Evolutionary conservation across 352 stramenopile species (phyloP), one percentile per base, ranked within the genome.

Genomic region (Blastocystis sp.): DNA sequence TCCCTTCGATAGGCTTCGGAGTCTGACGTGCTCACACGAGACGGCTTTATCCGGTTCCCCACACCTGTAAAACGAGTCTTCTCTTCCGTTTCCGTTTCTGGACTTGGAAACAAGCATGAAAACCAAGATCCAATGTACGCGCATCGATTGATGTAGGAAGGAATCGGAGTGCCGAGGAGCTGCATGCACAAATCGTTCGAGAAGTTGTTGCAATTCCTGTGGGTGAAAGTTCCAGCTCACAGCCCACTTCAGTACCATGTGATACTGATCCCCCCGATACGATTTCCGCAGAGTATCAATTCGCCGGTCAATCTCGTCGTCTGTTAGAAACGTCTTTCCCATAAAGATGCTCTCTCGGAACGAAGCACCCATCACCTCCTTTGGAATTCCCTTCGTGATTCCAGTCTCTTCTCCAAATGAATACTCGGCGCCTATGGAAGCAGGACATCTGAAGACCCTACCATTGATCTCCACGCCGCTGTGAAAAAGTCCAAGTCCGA

Each of bases 181-280:
- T 32, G 36, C 27, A 56, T 78, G 38, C 34, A 78, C 38, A 78
- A 18, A 78, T 78, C 67, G 24, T 78, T 61, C 34, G 67, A 78
- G 38, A 78, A 78, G 42, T 78, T 32, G 48, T 78, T 78, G 38
- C 67, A 78, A 40, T 78, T 78, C 32, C 67, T 78, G 36, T 14
- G 6, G n/a, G n/a, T 76, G 18, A 36, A 32, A 59, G 48, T 34
- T 59, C 14, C 24, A 36, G 9, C 7, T 24, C 16, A 4, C 1
- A 34, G 0, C 14, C 40, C 36, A 78, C 67, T 78, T 78, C 16
- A 59, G n/a, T 63, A 78, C 9, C 36, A 78, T 57, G n/a, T 78
- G 46, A 40, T 78, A 78, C n/a, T 57, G 14, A n/a, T 61, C 48
- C 16, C 67, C 67, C 4, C 42, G 24, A 61, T 78, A 78, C 21